Evolutionary conservation across 768 basidiomycete genomes (phyloP).

Genomic region (Paxillus ammoniavirescens): DNA sequence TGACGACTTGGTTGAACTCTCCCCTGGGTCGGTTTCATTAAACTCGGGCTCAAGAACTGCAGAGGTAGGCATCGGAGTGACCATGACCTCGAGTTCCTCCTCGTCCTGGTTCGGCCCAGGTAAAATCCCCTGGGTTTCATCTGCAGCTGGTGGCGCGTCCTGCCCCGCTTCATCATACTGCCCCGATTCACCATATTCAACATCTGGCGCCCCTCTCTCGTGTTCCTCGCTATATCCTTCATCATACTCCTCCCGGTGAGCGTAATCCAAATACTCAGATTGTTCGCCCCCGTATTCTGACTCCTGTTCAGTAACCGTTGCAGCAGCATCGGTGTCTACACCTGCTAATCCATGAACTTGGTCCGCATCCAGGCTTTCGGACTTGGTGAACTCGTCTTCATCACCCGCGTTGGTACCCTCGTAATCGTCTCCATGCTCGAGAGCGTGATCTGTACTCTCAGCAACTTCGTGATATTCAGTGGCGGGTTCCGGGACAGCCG

Average conservation of each 20-base stretch:
- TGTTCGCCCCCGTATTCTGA: constrained; percentile 30
- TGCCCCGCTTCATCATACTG: constrained; percentile 24
- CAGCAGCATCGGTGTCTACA: constrained; percentile 23
- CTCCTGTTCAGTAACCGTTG: constrained; percentile 6
- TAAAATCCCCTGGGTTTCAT: constrained; percentile 15
- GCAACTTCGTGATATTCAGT: constrained; percentile 17
- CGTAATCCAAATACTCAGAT: constrained; percentile 32
- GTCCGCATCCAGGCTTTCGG: constrained; percentile 28
- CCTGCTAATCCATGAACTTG: constrained; percentile 21
- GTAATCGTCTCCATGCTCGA: constrained; percentile 24
- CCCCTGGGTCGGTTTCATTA: not conserved
- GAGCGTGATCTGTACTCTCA: constrained; percentile 11
- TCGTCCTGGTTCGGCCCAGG: constrained; percentile 14
- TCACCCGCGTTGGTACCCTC: constrained; percentile 13
- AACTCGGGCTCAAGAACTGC: constrained; percentile 9
- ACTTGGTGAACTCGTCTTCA: constrained; percentile 16
- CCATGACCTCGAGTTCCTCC: constrained; percentile 3
- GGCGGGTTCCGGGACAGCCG: constrained; percentile 7
- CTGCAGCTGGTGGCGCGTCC: constrained; percentile 15
- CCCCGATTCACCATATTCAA: constrained; percentile 16
- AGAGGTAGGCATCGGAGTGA: constrained; percentile 14
- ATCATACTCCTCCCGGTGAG: constrained; percentile 35
- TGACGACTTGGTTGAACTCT: not conserved
- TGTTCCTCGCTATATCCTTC: constrained; percentile 37
- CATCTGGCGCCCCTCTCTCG: constrained; percentile 11